Base-by-base conservation (phyloP, 164 flowering plant species). In the Kingdonia uniflora region DNA sequence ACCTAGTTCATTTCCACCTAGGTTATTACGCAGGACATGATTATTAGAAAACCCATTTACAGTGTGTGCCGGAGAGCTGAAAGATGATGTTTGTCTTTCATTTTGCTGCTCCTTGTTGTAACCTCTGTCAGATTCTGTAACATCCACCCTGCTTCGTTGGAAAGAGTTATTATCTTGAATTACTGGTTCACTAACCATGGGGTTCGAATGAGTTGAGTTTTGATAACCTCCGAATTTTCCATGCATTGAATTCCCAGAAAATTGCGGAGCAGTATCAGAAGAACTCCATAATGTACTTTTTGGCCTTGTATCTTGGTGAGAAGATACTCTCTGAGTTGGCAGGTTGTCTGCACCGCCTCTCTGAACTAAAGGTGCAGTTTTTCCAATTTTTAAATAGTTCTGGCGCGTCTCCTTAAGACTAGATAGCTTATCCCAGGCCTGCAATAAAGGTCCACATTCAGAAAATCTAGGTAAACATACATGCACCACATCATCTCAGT, bases 371-470 rank as follows among this genome's bases (percentile, higher is more conserved):
- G 78, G 79, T 59, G 60, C 66, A 61, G 80, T 70, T 69, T 64
- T 75, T 38, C 99, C 99, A 44, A 90, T 92, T 67, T 68, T 80
- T 55, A 60, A 52, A 67, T 89, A 87, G 52, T 62, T 71, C 64
- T 66, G 79, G 56, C 69, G 49, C 55, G 83, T 70, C 43, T 69
- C 52, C 58, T 74, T 68, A 59, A 82, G 74, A 57, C 65, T 70
- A 25, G 87, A 84, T 55, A 91, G 82, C 55, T 65, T 66, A 56
- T 72, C 66, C 95, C 96, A 91, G 45, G 94, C 96, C 99, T 94
- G 83, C 64, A 60, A 66, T 3, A 71, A 40, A 50, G 22, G 16
- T 22, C 42, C 19, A 47, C 12, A 16, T 42, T 41, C 22, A 15
- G 14, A 29, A 19, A 33, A 23, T 45, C 49, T 24, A 48, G 19